Evolutionary conservation across 805 yeast genomes (phyloP), one percentile per base, ranked within the genome.

Genomic region (Yarrowia sp.): DNA sequence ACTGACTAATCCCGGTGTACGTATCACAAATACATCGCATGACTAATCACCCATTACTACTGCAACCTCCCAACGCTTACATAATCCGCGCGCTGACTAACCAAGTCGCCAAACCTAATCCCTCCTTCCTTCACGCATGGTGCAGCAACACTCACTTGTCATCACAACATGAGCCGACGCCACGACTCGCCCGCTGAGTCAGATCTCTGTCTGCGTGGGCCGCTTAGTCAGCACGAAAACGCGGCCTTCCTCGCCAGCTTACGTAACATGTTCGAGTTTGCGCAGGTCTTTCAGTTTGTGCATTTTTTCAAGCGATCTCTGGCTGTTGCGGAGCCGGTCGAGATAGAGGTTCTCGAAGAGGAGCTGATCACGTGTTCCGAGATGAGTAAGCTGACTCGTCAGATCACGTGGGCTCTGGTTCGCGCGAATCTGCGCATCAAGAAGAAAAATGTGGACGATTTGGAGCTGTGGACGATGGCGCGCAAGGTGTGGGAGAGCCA

Each of bases 301-400:
- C 38, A 25, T 38, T 12, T 39, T 18, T 55, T 55, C 47, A 55
- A 55, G 12, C 61, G 61, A 1, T 47, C 36, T 2, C 21, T 55
- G 36, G 36, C 19, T n/a, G 38, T 58, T 0, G 39, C 53, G 4
- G 62, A 58, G 18, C 62, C 62, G 2, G 39, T 42, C 18, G 53
- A 44, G 10, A 32, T 42, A 19, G 62, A 58, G 27, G 35, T 58
- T n/a, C 24, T 58, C 25, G 62, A 58, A 18, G 62, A 58, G 13
- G 62, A 58, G 55, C 55, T 58, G 32, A 8, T 56, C 18, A 14
- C 39, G 31, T 9, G 21, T 9, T 2, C 39, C 4, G 51, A 41
- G 1, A 8, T 9, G 19, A 41, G 53, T 3, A 41, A 42, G 3
- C 32, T 58, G 53, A 32, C 27, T 1, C 31, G 33, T 9, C 62